A percentile compares a stretch with the other conserved stretches of the same genome.
phyloP scores from a whole-genome alignment of 2,329 filamentous ascomycete species.

The Fusarium chuoi region DNA sequence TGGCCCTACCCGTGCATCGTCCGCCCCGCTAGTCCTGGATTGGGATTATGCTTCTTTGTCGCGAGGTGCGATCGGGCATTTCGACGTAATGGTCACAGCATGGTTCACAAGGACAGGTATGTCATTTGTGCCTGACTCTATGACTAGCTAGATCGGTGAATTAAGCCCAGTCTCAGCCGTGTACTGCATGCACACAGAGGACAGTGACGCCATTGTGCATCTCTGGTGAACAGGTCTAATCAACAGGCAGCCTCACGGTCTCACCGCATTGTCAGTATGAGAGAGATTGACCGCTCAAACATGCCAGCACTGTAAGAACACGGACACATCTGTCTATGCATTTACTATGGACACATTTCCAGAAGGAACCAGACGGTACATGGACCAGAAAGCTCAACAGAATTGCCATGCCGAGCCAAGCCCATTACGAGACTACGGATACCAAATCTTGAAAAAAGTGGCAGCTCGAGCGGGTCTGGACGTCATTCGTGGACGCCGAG shows the following conservation, averaged over 20 bases:
- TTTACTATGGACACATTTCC: background rate
- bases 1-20: background rate
- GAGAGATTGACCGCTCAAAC: background rate
- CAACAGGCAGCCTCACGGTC: background rate
- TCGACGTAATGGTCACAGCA: background rate
- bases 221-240: background rate
- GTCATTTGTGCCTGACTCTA: background rate
- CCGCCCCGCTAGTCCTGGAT: background rate
- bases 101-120: background rate
- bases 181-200: background rate
- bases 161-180: background rate
- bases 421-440: background rate
- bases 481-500: constrained; percentile 16
- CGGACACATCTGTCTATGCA: background rate
- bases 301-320: background rate
- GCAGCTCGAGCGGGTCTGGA: background rate
- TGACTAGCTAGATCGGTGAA: background rate
- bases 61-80: background rate
- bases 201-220: background rate
- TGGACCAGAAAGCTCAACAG: background rate
- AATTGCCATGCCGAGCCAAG: constrained; percentile 10
- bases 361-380: background rate
- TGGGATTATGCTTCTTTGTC: background rate
- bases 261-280: background rate
- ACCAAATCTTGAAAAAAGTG: background rate